Base-by-base conservation (phyloP, 23 red algal species). In the Gracilaria caudata region DNA sequence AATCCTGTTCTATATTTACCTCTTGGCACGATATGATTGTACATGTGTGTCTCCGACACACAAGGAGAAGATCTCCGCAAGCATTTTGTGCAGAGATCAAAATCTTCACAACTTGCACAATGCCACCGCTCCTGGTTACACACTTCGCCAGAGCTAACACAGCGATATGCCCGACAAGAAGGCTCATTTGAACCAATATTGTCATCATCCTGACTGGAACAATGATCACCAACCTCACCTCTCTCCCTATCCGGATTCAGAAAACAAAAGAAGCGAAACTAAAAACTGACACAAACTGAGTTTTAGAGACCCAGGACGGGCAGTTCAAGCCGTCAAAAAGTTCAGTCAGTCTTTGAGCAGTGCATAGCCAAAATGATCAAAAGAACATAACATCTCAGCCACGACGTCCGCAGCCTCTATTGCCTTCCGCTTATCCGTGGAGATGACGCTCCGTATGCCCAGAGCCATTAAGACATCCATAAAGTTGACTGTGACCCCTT, bases 81-180 rank as follows among this genome's bases (percentile, higher is more conserved):
- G 33, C 89, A 92, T 14, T 51, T 65, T 0, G 89, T 92, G 37
- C 89, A 92, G 17, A 92, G 68, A 55, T 92, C 89, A 64, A 92
- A 92, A 39, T 92, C 89, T 23, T 83, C 79, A 44, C 89, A 84
- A 21, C 44, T 68, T 16, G 64, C 80, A 64, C 89, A 92, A 66
- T 92, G 89, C 89, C 89, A 92, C 89, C 89, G 84, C 64, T 92
- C 89, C 43, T 77, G 71, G 51, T 78, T 44, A 36, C 81, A 84
- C 17, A 92, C 68, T 68, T 92, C 79, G 26, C 81, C 49, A 78
- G 79, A 92, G n/a, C 79, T 83, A 36, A 84, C 89, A 57, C 89
- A 92, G 19, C 89, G 61, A 43, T 92, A 92, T 33, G 89, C 89
- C 89, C 89, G 84, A n/a, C 79, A 43, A 17, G 64, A 73, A 23